These are phyloP conservation scores for Ganoderma lingzhi DNA, from an alignment of 1,284 basidiomycete species.

Conservation along the genomic window DNA sequence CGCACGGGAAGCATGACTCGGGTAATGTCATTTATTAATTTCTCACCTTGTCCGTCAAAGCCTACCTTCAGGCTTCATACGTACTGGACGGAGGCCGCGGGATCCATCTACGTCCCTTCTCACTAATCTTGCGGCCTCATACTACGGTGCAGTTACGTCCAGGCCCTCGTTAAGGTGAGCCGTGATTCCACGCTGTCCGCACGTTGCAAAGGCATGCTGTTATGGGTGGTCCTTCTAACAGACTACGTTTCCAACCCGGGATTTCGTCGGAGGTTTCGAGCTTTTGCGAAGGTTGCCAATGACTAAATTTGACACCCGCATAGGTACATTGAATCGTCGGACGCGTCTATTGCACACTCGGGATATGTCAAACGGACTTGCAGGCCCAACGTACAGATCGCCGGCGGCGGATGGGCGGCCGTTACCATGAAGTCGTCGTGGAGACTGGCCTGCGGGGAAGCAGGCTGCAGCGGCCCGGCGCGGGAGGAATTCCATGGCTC, in stretches of 20 bases:
- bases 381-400: background rate
- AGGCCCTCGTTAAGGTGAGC: conserved; percentile 2
- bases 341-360: background rate
- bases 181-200: conserved; percentile 13
- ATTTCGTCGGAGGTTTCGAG: background rate
- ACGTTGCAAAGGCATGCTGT: conserved; percentile 20
- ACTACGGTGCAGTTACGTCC: background rate
- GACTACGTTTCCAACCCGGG: conserved; percentile 13
- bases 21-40: background rate
- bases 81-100: background rate
- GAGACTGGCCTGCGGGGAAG: conserved; percentile 19
- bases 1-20: background rate
- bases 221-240: background rate
- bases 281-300: background rate
- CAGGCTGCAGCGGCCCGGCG: conserved; percentile 13
- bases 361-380: background rate
- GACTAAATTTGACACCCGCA: background rate
- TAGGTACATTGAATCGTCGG: background rate
- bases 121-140: background rate
- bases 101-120: background rate
- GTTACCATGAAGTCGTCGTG: conserved; percentile 24
- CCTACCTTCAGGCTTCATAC: background rate
- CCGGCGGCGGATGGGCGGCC: conserved; percentile 5
- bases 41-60: background rate
- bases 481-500: conserved; percentile 9